phyloP scores from a whole-genome alignment of 139 green algal species.

The Chlorella sp. region DNA sequence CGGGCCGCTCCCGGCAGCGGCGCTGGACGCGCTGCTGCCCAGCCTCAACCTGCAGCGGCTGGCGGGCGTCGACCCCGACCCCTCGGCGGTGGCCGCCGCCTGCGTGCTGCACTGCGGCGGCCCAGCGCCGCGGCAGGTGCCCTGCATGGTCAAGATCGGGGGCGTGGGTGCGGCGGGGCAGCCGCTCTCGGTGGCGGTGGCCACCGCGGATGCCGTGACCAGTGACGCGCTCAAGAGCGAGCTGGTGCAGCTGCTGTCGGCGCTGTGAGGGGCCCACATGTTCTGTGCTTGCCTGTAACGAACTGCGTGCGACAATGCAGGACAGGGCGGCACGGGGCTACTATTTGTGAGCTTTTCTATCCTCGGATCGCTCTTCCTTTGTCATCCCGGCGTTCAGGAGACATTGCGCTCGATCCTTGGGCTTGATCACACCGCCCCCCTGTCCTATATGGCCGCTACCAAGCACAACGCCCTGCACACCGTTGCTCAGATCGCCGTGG shows the following conservation, averaged over 20 bases:
- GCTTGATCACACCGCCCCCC: too few species aligned
- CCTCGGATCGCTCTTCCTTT: too few species aligned
- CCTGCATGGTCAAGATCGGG: slow-evolving; percentile 50
- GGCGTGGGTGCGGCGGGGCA: slow-evolving; percentile 21
- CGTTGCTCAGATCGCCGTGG: slow-evolving; percentile 1
- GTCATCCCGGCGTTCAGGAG: too few species aligned
- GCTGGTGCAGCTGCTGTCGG: slow-evolving; percentile 8
- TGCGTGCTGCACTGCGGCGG: slow-evolving; percentile 27
- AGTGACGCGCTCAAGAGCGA: slow-evolving; percentile 33
- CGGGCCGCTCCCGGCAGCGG: background rate
- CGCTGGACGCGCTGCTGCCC: slow-evolving; percentile 34
- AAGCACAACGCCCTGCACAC: background rate
- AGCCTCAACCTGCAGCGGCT: slow-evolving; percentile 37
- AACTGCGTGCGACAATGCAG: too few species aligned
- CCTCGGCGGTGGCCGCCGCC: slow-evolving; percentile 31
- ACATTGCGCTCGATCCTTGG: too few species aligned
- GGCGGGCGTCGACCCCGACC: slow-evolving; percentile 9
- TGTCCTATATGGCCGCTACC: slow-evolving; percentile 2
- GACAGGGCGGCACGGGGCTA: too few species aligned
- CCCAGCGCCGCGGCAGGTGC: slow-evolving; percentile 38
- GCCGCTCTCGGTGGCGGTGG: slow-evolving; percentile 46
- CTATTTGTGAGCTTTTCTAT: too few species aligned
- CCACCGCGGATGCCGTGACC: slow-evolving; percentile 40
- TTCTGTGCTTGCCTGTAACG: too few species aligned
- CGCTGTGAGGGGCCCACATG: background rate